Conservation (phyloP, 495 filamentous ascomycete genomes). For the Aspergillus haitiensis region DNA sequence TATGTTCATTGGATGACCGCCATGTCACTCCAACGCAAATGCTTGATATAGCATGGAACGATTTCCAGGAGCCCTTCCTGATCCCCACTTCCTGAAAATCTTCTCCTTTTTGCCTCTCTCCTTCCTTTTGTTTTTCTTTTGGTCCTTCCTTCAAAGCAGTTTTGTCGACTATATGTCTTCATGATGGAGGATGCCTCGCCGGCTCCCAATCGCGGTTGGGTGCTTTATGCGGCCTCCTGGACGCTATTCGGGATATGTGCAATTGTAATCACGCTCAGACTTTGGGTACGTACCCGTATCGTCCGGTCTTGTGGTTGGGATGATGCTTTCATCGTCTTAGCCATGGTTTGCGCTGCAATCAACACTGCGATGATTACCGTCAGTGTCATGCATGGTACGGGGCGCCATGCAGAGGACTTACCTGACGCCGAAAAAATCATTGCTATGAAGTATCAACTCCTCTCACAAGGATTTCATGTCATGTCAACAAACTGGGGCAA, state of each 20-base stretch:
- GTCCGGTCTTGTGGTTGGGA: conserved; percentile 17
- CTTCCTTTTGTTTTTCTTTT: neutral
- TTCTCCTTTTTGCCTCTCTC: neutral
- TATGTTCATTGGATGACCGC: neutral
- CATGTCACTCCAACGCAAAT: neutral
- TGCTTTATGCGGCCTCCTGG: conserved; percentile 16
- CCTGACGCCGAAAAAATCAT: neutral
- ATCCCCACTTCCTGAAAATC: conserved; percentile 1
- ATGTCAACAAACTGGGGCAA: conserved; percentile 23
- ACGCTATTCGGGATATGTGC: conserved; percentile 9
- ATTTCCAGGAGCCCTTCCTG: neutral
- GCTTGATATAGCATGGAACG: neutral
- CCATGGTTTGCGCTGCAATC: conserved; percentile 9
- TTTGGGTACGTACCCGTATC: conserved; percentile 15
- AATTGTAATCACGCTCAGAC: conserved; percentile 1
- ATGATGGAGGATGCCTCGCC: conserved; percentile 1
- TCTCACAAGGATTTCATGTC: conserved; percentile 21
- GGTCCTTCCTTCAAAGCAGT: neutral
- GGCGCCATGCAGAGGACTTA: conserved; percentile 7
- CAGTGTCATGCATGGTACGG: conserved; percentile 13
- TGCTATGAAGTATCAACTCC: conserved; percentile 13
- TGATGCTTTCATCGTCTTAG: conserved; percentile 16
- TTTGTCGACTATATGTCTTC: neutral
- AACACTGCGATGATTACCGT: conserved; percentile 11
- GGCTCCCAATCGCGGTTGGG: conserved; percentile 8